Base-by-base conservation (phyloP, 2,329 filamentous ascomycete genomes). In the Blastomyces silverae region DNA sequence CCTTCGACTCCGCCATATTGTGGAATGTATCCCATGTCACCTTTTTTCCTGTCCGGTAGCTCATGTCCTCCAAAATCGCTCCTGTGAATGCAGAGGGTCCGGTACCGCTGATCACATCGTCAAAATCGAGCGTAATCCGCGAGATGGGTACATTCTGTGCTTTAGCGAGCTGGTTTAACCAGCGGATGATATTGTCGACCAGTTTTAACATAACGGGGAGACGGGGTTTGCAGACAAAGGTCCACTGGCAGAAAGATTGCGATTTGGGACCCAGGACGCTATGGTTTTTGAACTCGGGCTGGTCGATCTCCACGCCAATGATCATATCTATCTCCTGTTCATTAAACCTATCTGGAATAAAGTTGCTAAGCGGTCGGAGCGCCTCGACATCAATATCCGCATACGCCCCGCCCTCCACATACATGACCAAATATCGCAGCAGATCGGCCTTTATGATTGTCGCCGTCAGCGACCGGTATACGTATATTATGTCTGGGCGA, bases 231-330 rank as follows among this genome's bases (percentile, higher is more conserved):
- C 84, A 84, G 78, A 89, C 87, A 70, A 90, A 89, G 0, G 88
- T 90, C 88, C 88, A 90, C 71, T 90, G 88, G 73, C 87, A 90
- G 73, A 90, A 90, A 0, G 87, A 90, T 68, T 81, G 79, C 48
- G 84, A 89, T 75, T 90, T 90, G 60, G 81, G 81, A 17, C 88
- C 87, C 0, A 90, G 79, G 42, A 90, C 86, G 1, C 84, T 81
- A 71, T 90, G 87, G 61, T 85, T 76, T 22, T 76, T 78, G 75
- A 85, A 89, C 10, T 85, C 81, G 0, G 87, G 87, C 74, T 89
- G 83, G 71, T 90, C 88, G 65, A 90, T 87, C 73, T 90, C 88
- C 0, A 90, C 80, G 17, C 87, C 86, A 34, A 90, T 83, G 25
- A 90, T 84, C 80, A 90, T 84, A 69, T 89, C 85, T 61, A 90